Base-by-base conservation (phyloP, 163 green algal species). In the Chlamydomonas reinhardtii region DNA sequence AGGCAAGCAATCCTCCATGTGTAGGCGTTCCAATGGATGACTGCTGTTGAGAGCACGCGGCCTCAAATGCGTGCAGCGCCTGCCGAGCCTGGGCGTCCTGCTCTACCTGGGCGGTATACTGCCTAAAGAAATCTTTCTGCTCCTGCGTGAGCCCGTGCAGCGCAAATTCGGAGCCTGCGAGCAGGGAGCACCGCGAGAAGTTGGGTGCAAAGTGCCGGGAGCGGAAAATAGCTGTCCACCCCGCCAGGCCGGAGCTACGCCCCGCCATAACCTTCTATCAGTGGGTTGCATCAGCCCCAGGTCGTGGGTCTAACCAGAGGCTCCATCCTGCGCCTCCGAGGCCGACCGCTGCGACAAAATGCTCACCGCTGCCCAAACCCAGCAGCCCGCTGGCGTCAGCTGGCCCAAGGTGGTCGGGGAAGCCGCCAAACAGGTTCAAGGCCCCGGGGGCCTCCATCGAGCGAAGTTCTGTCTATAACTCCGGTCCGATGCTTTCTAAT, bases 381-480 rank as follows among this genome's bases (percentile, higher is more conserved):
- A 29, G 62, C 62, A 32, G 62, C 29, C 24, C 59, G 59, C 59
- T 31, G 3, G 22, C 78, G 25, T 76, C 78, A 24, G 70, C 59
- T 6, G 39, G 29, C 29, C 65, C 64, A 15, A 71, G 31, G 29
- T 71, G 66, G 29, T 85, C 66, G 11, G 70, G 66, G 37, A 77
- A 85, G 22, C 76, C 76, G 4, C 78, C 66, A 15, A 85, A 85
- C 22, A 85, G 62, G 66, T 85, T 85, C 68, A 85, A n/a, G 8
- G 65, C 64, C 48, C 48, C 48, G 9, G 48, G 48, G 48, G 48
- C 48, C 48, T 56, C 48, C 48, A 56, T 56, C 14, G 17, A 56
- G 1, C 11, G 14, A 56, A 19, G 48, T 19, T 17, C 11, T 1
- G 12, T 17, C 48, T 56, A 56, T 56, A 56, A 56, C 48, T 56